A percentile compares a stretch with the other conserved stretches of the same genome.
phyloP scores from a whole-genome alignment of 2,329 filamentous ascomycete genomes.

The Fusarium devonianum region DNA sequence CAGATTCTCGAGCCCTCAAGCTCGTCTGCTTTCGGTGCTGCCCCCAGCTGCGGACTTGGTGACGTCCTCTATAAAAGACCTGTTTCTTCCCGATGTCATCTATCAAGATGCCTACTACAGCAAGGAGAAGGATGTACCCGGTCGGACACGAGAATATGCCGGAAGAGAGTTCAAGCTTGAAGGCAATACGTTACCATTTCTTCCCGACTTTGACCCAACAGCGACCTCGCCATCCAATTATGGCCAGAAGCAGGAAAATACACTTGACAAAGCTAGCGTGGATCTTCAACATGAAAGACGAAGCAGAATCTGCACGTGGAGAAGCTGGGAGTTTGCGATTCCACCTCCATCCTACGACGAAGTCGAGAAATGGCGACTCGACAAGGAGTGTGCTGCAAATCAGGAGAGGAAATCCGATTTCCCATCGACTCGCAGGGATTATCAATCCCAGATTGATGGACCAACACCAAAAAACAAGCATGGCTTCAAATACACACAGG shows the following conservation, averaged over 20 bases:
- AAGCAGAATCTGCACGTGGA: constrained; percentile 58
- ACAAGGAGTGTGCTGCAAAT: constrained; percentile 37
- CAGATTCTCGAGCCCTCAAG: constrained; percentile 11
- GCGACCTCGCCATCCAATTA: constrained; percentile 62
- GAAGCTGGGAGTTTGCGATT: constrained; percentile 77
- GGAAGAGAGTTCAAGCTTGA: constrained; percentile 83
- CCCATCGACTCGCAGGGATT: constrained; percentile 45
- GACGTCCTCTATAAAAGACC: constrained; percentile 33
- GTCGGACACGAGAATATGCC: constrained; percentile 80
- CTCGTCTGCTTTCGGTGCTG: constrained; percentile 36
- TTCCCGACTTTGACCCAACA: constrained; percentile 77
- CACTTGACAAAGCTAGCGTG: constrained; percentile 59
- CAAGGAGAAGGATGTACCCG: constrained; percentile 81
- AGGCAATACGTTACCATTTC: constrained; percentile 77
- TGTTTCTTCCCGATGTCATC: constrained; percentile 67
- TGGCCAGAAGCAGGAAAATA: constrained; percentile 57
- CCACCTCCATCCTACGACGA: constrained; percentile 74
- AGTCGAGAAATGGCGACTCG: constrained; percentile 72
- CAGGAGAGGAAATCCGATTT: constrained; percentile 13
- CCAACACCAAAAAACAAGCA: constrained; percentile 83
- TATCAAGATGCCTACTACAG: constrained; percentile 90
- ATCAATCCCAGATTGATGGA: constrained; percentile 85
- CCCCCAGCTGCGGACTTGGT: constrained; percentile 42
- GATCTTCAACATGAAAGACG: constrained; percentile 59
- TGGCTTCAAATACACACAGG: constrained; percentile 87